These are phyloP conservation scores for Pterocarpus macrocarpus DNA, from an alignment of 306 rosid species.

Conservation along the genomic window DNA sequence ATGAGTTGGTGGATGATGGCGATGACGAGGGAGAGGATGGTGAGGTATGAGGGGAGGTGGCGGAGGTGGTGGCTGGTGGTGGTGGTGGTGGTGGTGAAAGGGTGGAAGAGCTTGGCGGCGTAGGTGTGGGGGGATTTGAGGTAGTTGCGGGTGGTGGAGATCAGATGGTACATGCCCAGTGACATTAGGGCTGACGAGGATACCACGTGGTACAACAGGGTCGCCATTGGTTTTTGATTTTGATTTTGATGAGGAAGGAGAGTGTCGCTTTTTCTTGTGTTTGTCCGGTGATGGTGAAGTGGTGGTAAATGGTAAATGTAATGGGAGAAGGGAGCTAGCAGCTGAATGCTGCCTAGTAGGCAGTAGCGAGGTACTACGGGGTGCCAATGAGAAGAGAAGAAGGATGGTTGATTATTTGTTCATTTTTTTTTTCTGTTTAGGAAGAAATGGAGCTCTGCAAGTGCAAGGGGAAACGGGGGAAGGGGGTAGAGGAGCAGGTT, in stretches of 20 bases:
- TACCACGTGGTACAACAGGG: conserved; percentile 63
- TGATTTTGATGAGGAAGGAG: too few species aligned
- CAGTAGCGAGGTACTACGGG: too few species aligned
- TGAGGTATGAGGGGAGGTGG: conserved; percentile 65
- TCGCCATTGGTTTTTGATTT: conserved; percentile 41
- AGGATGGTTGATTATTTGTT: background rate
- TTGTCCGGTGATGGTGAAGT: too few species aligned
- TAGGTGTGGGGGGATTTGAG: conserved; percentile 76
- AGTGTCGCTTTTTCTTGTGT: too few species aligned
- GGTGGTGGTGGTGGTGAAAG: conserved; percentile 47
- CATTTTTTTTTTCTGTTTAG: too few species aligned
- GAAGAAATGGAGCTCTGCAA: background rate
- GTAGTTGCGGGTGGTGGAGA: conserved; percentile 60
- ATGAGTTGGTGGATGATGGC: conserved; percentile 67
- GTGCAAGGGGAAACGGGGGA: background rate
- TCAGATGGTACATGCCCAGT: conserved; percentile 77
- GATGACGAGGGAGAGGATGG: conserved; percentile 57
- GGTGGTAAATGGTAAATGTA: too few species aligned
- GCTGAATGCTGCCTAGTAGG: too few species aligned
- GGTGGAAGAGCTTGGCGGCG: conserved; percentile 84
- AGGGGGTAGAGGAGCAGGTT: too few species aligned
- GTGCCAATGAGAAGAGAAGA: background rate
- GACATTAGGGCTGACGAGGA: conserved; percentile 59
- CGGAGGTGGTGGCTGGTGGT: conserved; percentile 55
- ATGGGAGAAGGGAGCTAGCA: too few species aligned